Evolutionary conservation across 345 rosid species (phyloP).

Genomic region (Turnera subulata): DNA sequence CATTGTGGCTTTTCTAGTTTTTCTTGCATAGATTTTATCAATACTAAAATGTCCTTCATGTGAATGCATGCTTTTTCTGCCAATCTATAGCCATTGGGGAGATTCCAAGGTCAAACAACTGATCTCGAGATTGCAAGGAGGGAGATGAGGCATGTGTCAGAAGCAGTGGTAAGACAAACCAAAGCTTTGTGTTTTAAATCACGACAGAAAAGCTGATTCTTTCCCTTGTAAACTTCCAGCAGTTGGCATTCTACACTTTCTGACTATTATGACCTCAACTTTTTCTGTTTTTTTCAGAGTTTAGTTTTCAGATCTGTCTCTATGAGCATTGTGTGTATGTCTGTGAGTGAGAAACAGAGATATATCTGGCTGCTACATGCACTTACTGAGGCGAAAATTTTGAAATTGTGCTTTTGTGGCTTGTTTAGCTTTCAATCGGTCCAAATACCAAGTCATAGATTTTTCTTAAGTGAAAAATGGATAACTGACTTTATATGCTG

Average conservation of each 20-base stretch:
- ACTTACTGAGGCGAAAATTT: too few species aligned
- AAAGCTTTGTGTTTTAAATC: background rate
- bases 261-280: background rate
- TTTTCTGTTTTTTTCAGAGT: background rate
- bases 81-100: constrained; percentile 73
- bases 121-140: constrained; percentile 71
- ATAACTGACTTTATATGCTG: background rate
- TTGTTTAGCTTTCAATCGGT: too few species aligned
- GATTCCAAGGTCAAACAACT: constrained; percentile 95
- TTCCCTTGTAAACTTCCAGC: background rate
- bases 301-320: too few species aligned
- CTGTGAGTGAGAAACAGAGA: too few species aligned
- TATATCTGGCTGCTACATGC: too few species aligned
- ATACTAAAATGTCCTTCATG: background rate
- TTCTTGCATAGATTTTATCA: constrained; percentile 2
- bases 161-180: constrained; percentile 58
- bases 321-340: too few species aligned
- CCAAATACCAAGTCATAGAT: too few species aligned
- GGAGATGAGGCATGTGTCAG: constrained; percentile 68
- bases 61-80: constrained; percentile 5
- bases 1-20: constrained; percentile 6
- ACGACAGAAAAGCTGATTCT: too few species aligned
- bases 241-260: background rate
- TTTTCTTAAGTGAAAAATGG: background rate
- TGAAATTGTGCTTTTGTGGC: too few species aligned